phyloP scores from a whole-genome alignment of 768 basidiomycete genomes.

The Suillus ampliporus region DNA sequence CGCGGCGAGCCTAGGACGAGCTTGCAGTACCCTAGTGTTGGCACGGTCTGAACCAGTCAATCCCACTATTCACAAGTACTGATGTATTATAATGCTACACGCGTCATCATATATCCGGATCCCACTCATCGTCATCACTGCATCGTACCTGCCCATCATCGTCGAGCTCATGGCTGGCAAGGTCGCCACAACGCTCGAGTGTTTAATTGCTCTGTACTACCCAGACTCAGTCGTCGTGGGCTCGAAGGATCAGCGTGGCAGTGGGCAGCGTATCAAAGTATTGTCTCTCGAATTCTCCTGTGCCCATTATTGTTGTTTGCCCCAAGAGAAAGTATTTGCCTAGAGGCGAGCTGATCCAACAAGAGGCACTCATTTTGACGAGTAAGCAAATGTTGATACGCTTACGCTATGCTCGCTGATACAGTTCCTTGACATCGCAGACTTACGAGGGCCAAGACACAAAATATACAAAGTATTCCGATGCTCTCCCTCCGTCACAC shows the following conservation, averaged over 20 bases:
- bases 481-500: conserved; percentile 19
- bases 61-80: too few relatives aligned
- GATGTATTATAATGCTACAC: too few relatives aligned
- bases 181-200: conserved; percentile 87
- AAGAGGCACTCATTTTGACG: conserved; percentile 82
- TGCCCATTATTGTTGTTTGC: conserved; percentile 94
- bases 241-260: conserved; percentile 62
- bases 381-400: conserved; percentile 40
- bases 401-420: background rate
- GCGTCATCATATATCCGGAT: too few relatives aligned
- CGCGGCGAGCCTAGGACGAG: too few relatives aligned
- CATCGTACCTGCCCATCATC: conserved; percentile 78
- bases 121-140: too few relatives aligned
- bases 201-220: conserved; percentile 88
- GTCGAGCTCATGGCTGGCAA: conserved; percentile 95
- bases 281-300: conserved; percentile 89
- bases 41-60: too few relatives aligned
- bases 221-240: conserved; percentile 96
- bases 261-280: conserved; percentile 74
- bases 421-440: conserved; percentile 14
- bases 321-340: conserved; percentile 82
- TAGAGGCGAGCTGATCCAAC: conserved; percentile 91
- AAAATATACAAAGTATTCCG: conserved; percentile 19
- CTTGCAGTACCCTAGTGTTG: too few relatives aligned
- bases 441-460: conserved; percentile 16